Percentiles rank a stretch among this genome's conserved stretches.
Conservation (phyloP, 163 green algal genomes). For the Volvox carteri region DNA sequence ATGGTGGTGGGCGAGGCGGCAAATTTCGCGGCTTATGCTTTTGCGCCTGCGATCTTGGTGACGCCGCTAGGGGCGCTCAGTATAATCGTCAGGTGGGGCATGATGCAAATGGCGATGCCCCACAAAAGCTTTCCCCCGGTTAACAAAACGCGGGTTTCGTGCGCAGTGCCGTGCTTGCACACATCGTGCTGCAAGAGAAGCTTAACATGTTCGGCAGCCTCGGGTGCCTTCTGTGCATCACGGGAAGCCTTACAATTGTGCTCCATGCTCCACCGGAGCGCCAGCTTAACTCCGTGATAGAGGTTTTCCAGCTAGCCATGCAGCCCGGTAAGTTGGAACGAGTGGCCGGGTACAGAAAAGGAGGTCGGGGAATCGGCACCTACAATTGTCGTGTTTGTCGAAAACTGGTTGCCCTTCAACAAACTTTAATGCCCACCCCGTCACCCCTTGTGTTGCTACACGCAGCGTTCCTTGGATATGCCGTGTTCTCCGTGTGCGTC, state of each 20-base stretch:
- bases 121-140: neutral
- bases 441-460: neutral
- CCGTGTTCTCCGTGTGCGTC: constrained; percentile 66
- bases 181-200: constrained; percentile 93
- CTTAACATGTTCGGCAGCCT: constrained; percentile 96
- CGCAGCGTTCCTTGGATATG: constrained; percentile 90
- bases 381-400: no score
- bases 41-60: constrained; percentile 96
- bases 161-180: constrained; percentile 92
- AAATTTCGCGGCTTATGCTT: constrained; percentile 99
- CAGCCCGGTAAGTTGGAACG: constrained; percentile 79
- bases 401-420: neutral
- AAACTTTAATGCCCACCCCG: neutral
- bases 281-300: constrained; percentile 81
- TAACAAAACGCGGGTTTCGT: neutral
- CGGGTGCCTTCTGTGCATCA: constrained; percentile 95
- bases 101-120: neutral
- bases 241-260: constrained; percentile 92
- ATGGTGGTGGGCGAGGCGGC: constrained; percentile 95
- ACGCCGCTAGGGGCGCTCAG: constrained; percentile 93
- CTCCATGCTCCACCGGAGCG: constrained; percentile 94
- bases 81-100: constrained; percentile 91
- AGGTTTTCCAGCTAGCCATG: constrained; percentile 91
- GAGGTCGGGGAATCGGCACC: neutral
- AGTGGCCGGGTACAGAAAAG: neutral